Evolutionary conservation across 805 yeast species (phyloP).

Genomic region (Vanderwaltozyma verrucispora): DNA sequence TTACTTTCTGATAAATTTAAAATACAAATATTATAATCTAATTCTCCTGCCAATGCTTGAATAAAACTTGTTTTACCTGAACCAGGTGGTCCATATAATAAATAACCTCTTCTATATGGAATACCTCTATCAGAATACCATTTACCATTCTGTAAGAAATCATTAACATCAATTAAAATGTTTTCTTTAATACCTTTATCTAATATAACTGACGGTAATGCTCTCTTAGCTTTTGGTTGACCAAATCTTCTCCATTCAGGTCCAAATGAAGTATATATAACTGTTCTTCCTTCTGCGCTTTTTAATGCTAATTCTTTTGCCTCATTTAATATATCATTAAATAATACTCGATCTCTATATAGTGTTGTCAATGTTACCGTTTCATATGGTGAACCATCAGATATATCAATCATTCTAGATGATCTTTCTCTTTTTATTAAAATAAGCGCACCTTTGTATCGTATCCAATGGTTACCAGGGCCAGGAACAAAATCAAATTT

Average conservation of each 20-base stretch:
- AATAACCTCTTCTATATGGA: slow-evolving; percentile 91
- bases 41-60: slow-evolving; percentile 92
- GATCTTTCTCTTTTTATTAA: slow-evolving; percentile 84
- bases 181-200: slow-evolving; percentile 63
- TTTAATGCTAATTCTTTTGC: slow-evolving; percentile 77
- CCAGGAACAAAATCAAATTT: slow-evolving; percentile 92
- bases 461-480: slow-evolving; percentile 86
- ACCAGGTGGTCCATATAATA: slow-evolving; percentile 95
- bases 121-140: slow-evolving; percentile 98
- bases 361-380: slow-evolving; percentile 90
- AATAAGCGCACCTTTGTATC: slow-evolving; percentile 81
- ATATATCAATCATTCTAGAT: slow-evolving; percentile 77
- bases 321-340: slow-evolving; percentile 62
- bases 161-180: slow-evolving; percentile 63
- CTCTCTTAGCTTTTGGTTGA: slow-evolving; percentile 79
- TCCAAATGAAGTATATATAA: slow-evolving; percentile 89
- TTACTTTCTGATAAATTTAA: slow-evolving; percentile 84
- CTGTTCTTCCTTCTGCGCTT: slow-evolving; percentile 87
- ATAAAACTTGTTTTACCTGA: slow-evolving; percentile 93
- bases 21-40: slow-evolving; percentile 92
- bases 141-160: slow-evolving; percentile 65
- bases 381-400: slow-evolving; percentile 90
- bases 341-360: slow-evolving; percentile 65
- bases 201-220: slow-evolving; percentile 74
- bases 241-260: slow-evolving; percentile 99